Evolutionary conservation across 371 early-diverging fungal genomes (phyloP).

Genomic region (Spraguea lophii): DNA sequence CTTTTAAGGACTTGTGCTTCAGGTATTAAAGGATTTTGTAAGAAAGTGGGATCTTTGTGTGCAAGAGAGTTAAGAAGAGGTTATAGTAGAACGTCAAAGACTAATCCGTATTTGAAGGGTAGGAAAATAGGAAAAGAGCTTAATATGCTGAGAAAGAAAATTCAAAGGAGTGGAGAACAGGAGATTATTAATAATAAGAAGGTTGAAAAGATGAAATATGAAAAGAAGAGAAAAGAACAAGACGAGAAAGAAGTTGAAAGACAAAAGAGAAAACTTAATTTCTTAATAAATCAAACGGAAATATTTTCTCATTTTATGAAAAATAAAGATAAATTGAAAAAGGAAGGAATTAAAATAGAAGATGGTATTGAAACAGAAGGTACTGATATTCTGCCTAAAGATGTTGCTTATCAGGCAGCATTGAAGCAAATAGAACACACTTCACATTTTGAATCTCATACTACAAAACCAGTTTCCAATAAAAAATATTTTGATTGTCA

Average conservation of each 20-base stretch:
- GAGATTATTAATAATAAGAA: too few species aligned
- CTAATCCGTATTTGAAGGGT: slow-evolving; percentile 40
- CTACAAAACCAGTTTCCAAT: slow-evolving; percentile 48
- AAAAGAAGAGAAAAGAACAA: slow-evolving; percentile 59
- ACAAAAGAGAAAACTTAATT: slow-evolving; percentile 76
- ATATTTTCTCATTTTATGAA: slow-evolving; percentile 78
- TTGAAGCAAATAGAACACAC: slow-evolving; percentile 54
- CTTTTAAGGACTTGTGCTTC: too few species aligned
- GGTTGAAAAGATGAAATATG: slow-evolving; percentile 66
- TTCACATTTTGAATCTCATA: slow-evolving; percentile 51
- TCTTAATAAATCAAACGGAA: slow-evolving; percentile 80
- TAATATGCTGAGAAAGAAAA: slow-evolving; percentile 42
- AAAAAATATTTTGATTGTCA: slow-evolving; percentile 65
- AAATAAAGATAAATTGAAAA: slow-evolving; percentile 34
- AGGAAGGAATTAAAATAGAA: slow-evolving; percentile 3
- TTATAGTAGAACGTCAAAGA: slow-evolving; percentile 36
- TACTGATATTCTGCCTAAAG: slow-evolving; percentile 54
- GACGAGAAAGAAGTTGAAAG: slow-evolving; percentile 65
- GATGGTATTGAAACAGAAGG: too few species aligned
- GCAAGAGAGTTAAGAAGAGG: slow-evolving; percentile 40
- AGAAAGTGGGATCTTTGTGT: slow-evolving; percentile 37
- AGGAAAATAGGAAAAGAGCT: slow-evolving; percentile 65
- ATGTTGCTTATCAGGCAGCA: slow-evolving; percentile 57
- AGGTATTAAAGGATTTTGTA: too few species aligned
- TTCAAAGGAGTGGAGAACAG: slow-evolving; percentile 64